Conservation (phyloP, 192 early-diverging fungal species). For the Kappamyces sp. region DNA sequence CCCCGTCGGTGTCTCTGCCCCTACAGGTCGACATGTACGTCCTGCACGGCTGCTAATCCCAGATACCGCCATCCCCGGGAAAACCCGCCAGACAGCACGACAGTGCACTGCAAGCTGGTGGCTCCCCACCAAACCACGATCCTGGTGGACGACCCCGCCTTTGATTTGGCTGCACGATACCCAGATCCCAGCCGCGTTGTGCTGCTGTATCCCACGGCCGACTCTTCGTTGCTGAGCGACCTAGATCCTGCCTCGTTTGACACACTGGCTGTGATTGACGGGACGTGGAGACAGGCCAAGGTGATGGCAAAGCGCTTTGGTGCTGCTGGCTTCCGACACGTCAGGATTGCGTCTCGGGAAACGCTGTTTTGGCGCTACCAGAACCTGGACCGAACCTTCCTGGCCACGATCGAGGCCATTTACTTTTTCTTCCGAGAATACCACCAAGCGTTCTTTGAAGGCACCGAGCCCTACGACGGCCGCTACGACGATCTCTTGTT, state of each 20-base stretch:
- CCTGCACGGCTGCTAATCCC: not conserved
- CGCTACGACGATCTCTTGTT: slow-evolving; percentile 84
- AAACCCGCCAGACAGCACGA: slow-evolving; percentile 79
- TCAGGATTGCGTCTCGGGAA: slow-evolving; percentile 49
- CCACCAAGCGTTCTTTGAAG: slow-evolving; percentile 33
- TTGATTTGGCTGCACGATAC: slow-evolving; percentile 30
- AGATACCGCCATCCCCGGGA: slow-evolving; percentile 77
- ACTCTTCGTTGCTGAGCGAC: slow-evolving; percentile 61
- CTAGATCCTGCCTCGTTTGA: slow-evolving; percentile 65
- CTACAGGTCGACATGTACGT: slow-evolving; percentile 66
- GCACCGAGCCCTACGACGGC: slow-evolving; percentile 53
- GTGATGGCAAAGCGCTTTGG: slow-evolving; percentile 31
- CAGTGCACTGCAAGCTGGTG: slow-evolving; percentile 75
- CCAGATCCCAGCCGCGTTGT: slow-evolving; percentile 62
- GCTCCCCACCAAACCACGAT: slow-evolving; percentile 66
- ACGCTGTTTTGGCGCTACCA: slow-evolving; percentile 95
- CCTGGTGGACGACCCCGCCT: slow-evolving; percentile 28
- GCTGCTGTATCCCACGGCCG: slow-evolving; percentile 81
- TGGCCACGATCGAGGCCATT: slow-evolving; percentile 94
- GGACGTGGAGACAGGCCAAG: slow-evolving; percentile 88
- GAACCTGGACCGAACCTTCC: slow-evolving; percentile 57
- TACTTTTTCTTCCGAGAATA: slow-evolving; percentile 90
- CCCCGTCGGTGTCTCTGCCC: slow-evolving; percentile 65
- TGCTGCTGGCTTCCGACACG: slow-evolving; percentile 46
- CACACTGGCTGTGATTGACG: slow-evolving; percentile 81